Percentiles rank a stretch among this genome's conserved stretches.
Evolutionary conservation across 148 eudicot genomes (phyloP).

Genomic region (Vaccinium corymbosum): DNA sequence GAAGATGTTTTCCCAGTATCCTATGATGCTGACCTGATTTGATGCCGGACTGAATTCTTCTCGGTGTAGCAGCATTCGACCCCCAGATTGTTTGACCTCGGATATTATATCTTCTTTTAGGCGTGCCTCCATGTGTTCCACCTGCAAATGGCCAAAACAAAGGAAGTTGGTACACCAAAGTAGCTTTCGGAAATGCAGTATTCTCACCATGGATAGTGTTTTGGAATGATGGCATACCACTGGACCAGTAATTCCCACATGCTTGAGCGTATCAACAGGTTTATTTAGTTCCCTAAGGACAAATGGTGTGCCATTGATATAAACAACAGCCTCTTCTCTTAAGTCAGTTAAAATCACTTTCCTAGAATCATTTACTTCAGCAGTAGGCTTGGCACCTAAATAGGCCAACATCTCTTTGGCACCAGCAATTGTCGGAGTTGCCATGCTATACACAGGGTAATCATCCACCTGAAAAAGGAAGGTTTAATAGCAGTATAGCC

Average conservation of each 20-base stretch:
- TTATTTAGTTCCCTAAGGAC: conserved; percentile 88
- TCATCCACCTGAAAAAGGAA: conserved; percentile 64
- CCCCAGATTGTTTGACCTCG: conserved; percentile 74
- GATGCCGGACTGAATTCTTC: conserved; percentile 75
- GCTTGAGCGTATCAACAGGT: conserved; percentile 91
- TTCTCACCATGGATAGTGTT: conserved; percentile 8
- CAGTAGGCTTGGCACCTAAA: conserved; percentile 55
- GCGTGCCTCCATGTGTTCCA: conserved; percentile 90
- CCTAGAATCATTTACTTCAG: conserved; percentile 33
- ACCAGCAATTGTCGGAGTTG: conserved; percentile 83
- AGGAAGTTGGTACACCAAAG: not conserved
- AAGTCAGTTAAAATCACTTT: conserved; percentile 76
- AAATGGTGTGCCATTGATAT: conserved; percentile 81
- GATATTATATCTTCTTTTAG: conserved; percentile 88
- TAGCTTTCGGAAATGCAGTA: not conserved
- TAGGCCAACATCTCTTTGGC: conserved; percentile 86
- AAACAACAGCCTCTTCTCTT: conserved; percentile 95
- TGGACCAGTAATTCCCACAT: conserved; percentile 91
- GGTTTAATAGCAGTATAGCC: not conserved
- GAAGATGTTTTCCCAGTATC: conserved; percentile 92
- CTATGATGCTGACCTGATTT: conserved; percentile 71
- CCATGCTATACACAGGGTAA: conserved; percentile 95
- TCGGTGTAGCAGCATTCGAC: conserved; percentile 96
- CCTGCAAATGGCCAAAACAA: conserved; percentile 42
- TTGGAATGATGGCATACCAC: conserved; percentile 49